These are phyloP conservation scores for Platanus orientalis DNA, from an alignment of 164 flowering plant genomes.

Conservation along the genomic window DNA sequence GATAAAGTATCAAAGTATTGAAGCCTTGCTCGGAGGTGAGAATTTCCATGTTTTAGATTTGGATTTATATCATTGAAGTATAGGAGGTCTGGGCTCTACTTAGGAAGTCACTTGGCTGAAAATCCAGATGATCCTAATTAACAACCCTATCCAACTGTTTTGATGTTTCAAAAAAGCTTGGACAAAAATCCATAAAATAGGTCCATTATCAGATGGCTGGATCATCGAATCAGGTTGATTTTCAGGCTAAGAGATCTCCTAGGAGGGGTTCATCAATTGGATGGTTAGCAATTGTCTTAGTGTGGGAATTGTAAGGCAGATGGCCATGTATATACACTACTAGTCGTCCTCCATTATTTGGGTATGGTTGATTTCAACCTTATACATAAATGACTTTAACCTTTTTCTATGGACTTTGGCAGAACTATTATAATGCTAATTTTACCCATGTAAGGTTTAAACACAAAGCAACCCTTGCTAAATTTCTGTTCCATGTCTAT, in stretches of 20 bases:
- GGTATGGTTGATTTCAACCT: neutral
- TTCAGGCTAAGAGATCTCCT: neutral
- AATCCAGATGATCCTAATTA: neutral
- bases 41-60: neutral
- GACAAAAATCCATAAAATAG: neutral
- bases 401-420: neutral
- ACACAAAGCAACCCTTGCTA: neutral
- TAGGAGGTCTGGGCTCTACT: neutral
- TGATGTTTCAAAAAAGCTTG: neutral
- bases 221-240: neutral
- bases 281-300: neutral
- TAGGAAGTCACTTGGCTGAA: neutral
- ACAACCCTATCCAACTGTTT: neutral
- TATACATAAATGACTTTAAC: too few species aligned
- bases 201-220: neutral
- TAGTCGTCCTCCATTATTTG: neutral
- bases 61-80: too few species aligned
- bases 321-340: neutral
- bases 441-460: neutral
- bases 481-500: slow-evolving; percentile 7
- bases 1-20: slow-evolving; percentile 43
- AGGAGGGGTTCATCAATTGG: neutral
- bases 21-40: slow-evolving; percentile 53
- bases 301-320: neutral
- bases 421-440: neutral